Evolutionary conservation across 345 rosid species (phyloP), one percentile per base, ranked within the genome.

Genomic region (Rhizophora apiculata): DNA sequence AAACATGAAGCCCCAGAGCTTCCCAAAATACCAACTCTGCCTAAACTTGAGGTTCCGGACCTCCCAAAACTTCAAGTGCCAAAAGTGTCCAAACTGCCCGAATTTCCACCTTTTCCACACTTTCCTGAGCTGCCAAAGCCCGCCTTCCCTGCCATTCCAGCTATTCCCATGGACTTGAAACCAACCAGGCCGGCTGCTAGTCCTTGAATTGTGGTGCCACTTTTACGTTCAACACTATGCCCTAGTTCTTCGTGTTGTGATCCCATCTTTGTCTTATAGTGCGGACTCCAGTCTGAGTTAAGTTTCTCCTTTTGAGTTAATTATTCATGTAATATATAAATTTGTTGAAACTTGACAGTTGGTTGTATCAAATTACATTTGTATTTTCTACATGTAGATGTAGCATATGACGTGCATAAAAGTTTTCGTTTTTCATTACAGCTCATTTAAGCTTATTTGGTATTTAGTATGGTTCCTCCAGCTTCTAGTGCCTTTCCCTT

Each of bases 161-260:
- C 66, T 58, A 31, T 74, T 32, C 70, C 84, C 10, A 56, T 62
- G 19, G 80, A 67, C 54, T 32, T 43, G 34, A 39, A 43, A 13
- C 67, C 32, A 1, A 5, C n/a, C 20, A 71, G 62, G 32, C n/a
- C 78, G 26, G 18, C 48, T 5, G 10, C 69, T 32, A 19, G 37
- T 56, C 69, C 78, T 65, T 65, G 30, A 62, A 65, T 64, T 57
- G 26, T 19, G 1, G 20, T 20, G 6, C 31, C 37, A 27, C 4
- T 43, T 43, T 3, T 4, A 43, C 13, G 49, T 13, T 43, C 16
- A 3, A 43, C 49, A 11, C 49, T 13, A 43, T 11, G 19, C 49
- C 16, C 16, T 13, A 13, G 19, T 3, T 43, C 49, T 0, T 15
- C 19, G 5, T 43, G 5, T 13, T 43, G 49, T 43, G 49, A 43